phyloP scores from a whole-genome alignment of 805 yeast species.

The Diddensiella caesifluorescens region DNA sequence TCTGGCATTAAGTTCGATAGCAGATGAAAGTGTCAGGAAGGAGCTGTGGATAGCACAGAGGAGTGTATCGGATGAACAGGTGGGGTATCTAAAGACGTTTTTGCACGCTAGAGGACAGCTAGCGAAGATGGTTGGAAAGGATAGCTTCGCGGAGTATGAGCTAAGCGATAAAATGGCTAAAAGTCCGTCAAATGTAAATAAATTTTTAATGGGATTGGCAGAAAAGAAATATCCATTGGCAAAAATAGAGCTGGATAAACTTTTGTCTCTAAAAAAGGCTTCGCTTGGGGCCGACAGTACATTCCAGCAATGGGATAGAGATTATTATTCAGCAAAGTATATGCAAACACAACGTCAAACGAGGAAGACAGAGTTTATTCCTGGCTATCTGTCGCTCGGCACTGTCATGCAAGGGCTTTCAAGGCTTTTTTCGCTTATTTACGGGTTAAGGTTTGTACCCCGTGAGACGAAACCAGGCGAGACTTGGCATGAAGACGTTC shows the following conservation, averaged over 20 bases:
- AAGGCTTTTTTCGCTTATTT: slow-evolving; percentile 59
- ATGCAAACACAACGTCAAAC: slow-evolving; percentile 28
- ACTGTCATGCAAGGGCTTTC: slow-evolving; percentile 81
- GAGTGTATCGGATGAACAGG: slow-evolving; percentile 58
- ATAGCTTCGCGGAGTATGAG: slow-evolving; percentile 72
- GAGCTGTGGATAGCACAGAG: slow-evolving; percentile 73
- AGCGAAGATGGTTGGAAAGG: slow-evolving; percentile 66
- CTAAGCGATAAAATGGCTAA: slow-evolving; percentile 87
- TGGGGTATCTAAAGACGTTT: slow-evolving; percentile 51
- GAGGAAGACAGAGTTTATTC: slow-evolving; percentile 40
- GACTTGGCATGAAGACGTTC: slow-evolving; percentile 82
- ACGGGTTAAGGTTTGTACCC: slow-evolving; percentile 73
- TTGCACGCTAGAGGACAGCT: slow-evolving; percentile 61
- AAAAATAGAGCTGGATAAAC: slow-evolving; percentile 46
- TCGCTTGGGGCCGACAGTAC: slow-evolving; percentile 31
- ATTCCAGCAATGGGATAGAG: slow-evolving; percentile 89
- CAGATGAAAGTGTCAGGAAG: slow-evolving; percentile 52
- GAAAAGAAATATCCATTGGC: slow-evolving; percentile 50
- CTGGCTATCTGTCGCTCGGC: slow-evolving; percentile 76
- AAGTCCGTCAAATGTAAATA: slow-evolving; percentile 64
- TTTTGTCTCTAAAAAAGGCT: slow-evolving; percentile 25
- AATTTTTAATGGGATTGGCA: slow-evolving; percentile 61
- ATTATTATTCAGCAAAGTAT: slow-evolving; percentile 45
- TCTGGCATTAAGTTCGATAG: slow-evolving; percentile 54
- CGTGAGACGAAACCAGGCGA: slow-evolving; percentile 62